Conservation (phyloP, 768 basidiomycete species). For the Saitozyma sp. region DNA sequence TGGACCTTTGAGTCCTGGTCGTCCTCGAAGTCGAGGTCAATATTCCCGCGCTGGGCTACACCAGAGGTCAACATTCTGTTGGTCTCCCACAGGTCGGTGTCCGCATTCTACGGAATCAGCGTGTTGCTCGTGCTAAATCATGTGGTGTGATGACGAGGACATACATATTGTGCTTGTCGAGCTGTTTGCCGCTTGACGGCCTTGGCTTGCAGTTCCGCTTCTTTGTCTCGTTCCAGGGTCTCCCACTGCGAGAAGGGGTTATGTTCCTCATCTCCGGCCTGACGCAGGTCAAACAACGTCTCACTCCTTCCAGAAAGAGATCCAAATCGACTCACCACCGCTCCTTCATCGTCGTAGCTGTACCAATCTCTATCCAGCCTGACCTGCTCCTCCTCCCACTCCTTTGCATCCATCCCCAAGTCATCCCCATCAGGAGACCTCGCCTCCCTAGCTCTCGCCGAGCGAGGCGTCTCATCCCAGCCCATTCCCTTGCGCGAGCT, state of each 20-base stretch:
- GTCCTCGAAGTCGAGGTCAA: constrained; percentile 94
- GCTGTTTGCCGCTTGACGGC: constrained; percentile 78
- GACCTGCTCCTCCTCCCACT: constrained; percentile 98
- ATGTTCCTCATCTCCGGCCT: constrained; percentile 78
- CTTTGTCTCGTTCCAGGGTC: constrained; percentile 60
- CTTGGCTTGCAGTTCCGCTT: constrained; percentile 49
- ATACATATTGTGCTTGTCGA: constrained; percentile 90
- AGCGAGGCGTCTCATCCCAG: constrained; percentile 51
- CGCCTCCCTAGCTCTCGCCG: constrained; percentile 16
- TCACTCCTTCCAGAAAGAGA: neutral
- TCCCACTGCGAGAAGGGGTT: constrained; percentile 93
- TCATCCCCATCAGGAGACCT: constrained; percentile 33
- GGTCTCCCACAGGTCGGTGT: constrained; percentile 98
- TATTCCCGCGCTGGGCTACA: constrained; percentile 77
- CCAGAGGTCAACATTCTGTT: constrained; percentile 97
- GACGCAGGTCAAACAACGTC: neutral
- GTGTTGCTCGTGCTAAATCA: neutral
- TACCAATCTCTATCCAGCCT: constrained; percentile 95
- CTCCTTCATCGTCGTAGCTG: constrained; percentile 82
- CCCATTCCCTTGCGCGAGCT: constrained; percentile 40
- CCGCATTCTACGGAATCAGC: constrained; percentile 70
- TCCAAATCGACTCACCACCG: constrained; percentile 58
- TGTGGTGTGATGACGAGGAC: constrained; percentile 40
- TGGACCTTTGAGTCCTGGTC: constrained; percentile 89
- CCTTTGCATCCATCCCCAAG: constrained; percentile 65